Evolutionary conservation across 257 asterid species (phyloP).

Genomic region (Verbascum thapsus): DNA sequence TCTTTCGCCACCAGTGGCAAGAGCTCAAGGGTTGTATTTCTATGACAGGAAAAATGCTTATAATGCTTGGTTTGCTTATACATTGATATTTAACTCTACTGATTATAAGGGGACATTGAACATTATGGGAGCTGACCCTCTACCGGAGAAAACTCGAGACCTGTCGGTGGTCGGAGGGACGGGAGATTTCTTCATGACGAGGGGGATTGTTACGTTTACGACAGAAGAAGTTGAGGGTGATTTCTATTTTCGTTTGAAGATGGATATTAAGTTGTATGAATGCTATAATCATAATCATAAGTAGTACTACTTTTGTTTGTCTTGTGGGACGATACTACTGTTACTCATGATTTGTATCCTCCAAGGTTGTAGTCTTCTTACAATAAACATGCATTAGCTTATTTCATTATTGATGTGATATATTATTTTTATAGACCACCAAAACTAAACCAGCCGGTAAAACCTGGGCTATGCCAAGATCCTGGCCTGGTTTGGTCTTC

Average conservation of each 20-base stretch:
- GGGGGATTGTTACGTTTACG: slow-evolving; percentile 51
- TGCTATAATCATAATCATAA: slow-evolving; percentile 35
- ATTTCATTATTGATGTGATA: too few relatives aligned
- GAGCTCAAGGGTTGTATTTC: slow-evolving; percentile 68
- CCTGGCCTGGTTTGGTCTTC: too few relatives aligned
- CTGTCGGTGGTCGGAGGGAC: slow-evolving; percentile 67
- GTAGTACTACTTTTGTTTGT: not conserved
- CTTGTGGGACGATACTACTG: too few relatives aligned
- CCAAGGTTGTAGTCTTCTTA: too few relatives aligned
- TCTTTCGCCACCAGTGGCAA: slow-evolving; percentile 44
- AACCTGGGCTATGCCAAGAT: too few relatives aligned
- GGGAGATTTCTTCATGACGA: slow-evolving; percentile 68
- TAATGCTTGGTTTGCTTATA: slow-evolving; percentile 70
- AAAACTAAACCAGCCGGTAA: too few relatives aligned
- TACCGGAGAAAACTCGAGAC: slow-evolving; percentile 48
- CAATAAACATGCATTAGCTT: too few relatives aligned
- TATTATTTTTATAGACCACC: too few relatives aligned
- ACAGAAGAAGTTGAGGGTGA: slow-evolving; percentile 50
- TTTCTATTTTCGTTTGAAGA: slow-evolving; percentile 56
- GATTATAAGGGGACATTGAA: slow-evolving; percentile 53
- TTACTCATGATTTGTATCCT: too few relatives aligned
- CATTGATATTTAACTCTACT: slow-evolving; percentile 52
- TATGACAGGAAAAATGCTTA: slow-evolving; percentile 44
- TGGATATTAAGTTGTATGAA: slow-evolving; percentile 72
- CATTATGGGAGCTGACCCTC: slow-evolving; percentile 62